These are phyloP conservation scores for Trypanosoma congolense DNA, from an alignment of 208 protist species.

Conservation along the genomic window DNA sequence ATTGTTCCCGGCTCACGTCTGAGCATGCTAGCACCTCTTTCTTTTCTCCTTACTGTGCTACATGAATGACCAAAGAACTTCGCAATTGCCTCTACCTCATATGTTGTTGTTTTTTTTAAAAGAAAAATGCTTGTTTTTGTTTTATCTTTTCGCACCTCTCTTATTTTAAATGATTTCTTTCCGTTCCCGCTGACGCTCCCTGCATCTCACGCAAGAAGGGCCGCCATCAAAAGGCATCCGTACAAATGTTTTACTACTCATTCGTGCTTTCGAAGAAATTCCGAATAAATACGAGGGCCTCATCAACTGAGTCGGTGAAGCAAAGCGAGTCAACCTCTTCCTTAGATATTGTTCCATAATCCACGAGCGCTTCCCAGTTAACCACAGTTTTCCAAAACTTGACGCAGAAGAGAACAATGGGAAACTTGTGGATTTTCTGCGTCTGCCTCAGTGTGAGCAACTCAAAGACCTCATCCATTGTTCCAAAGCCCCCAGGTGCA, in stretches of 20 bases:
- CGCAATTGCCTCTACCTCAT: too few species aligned
- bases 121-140: too few species aligned
- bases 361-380: constrained; percentile 85
- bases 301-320: constrained; percentile 83
- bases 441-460: constrained; percentile 89
- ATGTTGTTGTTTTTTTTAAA: too few species aligned
- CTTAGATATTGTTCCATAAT: constrained; percentile 86
- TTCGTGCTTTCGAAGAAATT: constrained; percentile 40
- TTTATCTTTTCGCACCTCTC: too few species aligned
- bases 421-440: constrained; percentile 79
- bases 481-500: constrained; percentile 89
- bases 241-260: neutral
- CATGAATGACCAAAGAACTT: too few species aligned
- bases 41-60: too few species aligned
- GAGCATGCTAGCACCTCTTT: too few species aligned
- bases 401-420: constrained; percentile 80
- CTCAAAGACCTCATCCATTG: constrained; percentile 91
- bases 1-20: too few species aligned
- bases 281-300: constrained; percentile 76
- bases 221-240: too few species aligned
- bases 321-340: constrained; percentile 73
- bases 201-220: too few species aligned
- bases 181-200: too few species aligned
- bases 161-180: too few species aligned
- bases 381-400: constrained; percentile 86